Base-by-base conservation (phyloP, 2,329 filamentous ascomycete genomes). In the Tolypocladium tropicale region DNA sequence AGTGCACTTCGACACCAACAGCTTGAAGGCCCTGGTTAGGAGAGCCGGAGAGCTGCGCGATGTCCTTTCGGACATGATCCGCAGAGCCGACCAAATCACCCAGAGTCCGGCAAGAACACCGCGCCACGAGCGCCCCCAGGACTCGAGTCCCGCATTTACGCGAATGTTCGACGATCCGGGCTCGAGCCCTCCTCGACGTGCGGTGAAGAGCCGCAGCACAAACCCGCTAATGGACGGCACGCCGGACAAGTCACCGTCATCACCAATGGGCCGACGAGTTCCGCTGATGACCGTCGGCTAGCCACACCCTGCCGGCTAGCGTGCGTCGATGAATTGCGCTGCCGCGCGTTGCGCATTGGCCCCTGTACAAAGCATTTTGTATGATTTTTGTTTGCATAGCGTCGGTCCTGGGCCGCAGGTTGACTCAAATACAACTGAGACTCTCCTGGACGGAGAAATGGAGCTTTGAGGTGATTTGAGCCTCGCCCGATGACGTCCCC, bases 1-100 rank as follows among this genome's bases (percentile, higher is more conserved):
- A 60, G 66, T 86, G 63, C 84, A 85, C 57, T 87, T 87, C 60
- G 84, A 86, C 64, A 86, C 84, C 6, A 85, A 85, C 60, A 86
- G 82, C 67, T 74, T 87, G n/a, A 83, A 82, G 62, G 81, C 83
- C 63, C 72, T 87, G 54, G 84, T 87, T 39, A 83, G 82, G 65
- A 76, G 82, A 57, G 84, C 84, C 1, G 77, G 80, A 32, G 79
- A 81, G 55, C 69, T 87, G 36, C 78, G 80, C 32, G 82, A 85
- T 60, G 72, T 74, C 4, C 70, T 87, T 25, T 82, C 82, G 0
- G 82, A 86, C 55, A 68, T 82, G 6, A 74, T 87, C 51, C 80
- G 83, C 52, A 76, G 76, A 53, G 80, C 77, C 41, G 83, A 87
- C 62, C 76, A 81, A 32, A 74, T 82, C 53, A 79, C 79, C 0